Base-by-base conservation (phyloP, 2,329 filamentous ascomycete genomes). In the Trichoderma harzianum region DNA sequence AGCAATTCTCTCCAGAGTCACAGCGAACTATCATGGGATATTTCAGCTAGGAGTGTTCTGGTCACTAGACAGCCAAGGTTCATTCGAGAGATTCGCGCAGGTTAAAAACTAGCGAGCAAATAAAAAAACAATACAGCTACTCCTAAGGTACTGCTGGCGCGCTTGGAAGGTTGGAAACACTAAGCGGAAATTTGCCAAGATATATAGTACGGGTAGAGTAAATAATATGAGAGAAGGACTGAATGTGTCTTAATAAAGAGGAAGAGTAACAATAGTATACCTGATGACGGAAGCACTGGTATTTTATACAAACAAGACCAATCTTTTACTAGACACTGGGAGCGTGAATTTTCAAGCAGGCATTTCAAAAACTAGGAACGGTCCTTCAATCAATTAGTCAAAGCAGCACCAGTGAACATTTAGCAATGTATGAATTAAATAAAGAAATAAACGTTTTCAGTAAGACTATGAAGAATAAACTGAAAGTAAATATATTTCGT, bases 11-110 rank as follows among this genome's bases (percentile, higher is more conserved):
- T 14, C 90, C 91, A 2, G 93, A 97, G 76, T 91, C 93, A 73
- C 95, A 98, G 82, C 89, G 91, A 78, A 91, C 88, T 12, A 93
- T 97, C 73, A 90, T 92, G 81, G 89, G 89, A 74, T 93, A 92
- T 84, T 97, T 97, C 83, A 86, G 88, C 78, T 94, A 88, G 61
- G 21, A 88, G 67, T n/a, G 55, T 34, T 24, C 39, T 60, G 34
- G 36, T 51, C 36, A 34, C 60, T 51, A 43, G 47, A 58, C 8
- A 58, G 32, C 51, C 7, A 58, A 60, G 65, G 65, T 47, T 60
- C 36, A 61, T 60, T 58, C 53, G 36, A 60, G 36, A 60, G 65
- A 43, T 69, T 30, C 60, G 65, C 65, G 39, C 36, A 34, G 36
- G 39, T 47, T 60, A 24, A 60, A 60, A 61, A 47, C 65, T 36